Percentiles rank a stretch among this genome's conserved stretches.
Evolutionary conservation across 306 rosid genomes (phyloP).

Genomic region (Fagus crenata): DNA sequence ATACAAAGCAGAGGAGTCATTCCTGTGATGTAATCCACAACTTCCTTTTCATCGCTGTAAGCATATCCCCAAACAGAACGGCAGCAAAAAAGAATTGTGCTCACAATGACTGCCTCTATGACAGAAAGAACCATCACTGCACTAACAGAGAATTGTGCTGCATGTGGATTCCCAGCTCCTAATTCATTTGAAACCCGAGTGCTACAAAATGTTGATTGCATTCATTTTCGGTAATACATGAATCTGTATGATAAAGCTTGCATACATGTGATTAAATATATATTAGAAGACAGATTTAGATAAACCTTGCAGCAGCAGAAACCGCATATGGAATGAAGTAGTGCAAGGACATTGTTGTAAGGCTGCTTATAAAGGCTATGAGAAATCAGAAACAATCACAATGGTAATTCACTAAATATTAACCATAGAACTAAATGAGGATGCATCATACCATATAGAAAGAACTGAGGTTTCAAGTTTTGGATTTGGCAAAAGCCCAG

Average conservation of each 20-base stretch:
- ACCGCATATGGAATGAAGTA: constrained; percentile 51
- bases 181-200: constrained; percentile 68
- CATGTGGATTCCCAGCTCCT: constrained; percentile 60
- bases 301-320: constrained; percentile 65
- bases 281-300: neutral
- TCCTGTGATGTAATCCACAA: constrained; percentile 40
- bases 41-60: constrained; percentile 52
- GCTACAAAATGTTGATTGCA: constrained; percentile 29
- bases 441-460: constrained; percentile 47
- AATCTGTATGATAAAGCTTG: no score
- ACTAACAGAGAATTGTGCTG: constrained; percentile 39
- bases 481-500: constrained; percentile 60
- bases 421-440: neutral
- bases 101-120: constrained; percentile 38
- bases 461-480: constrained; percentile 63
- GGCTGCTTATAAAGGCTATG: constrained; percentile 37
- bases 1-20: constrained; percentile 55
- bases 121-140: constrained; percentile 41
- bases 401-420: neutral
- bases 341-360: constrained; percentile 50
- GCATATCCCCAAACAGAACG: constrained; percentile 49
- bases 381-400: constrained; percentile 11
- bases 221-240: neutral
- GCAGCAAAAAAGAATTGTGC: constrained; percentile 37
- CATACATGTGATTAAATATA: no score